These are phyloP conservation scores for Cercophora newfieldiana DNA, from an alignment of 495 filamentous ascomycete species.

Conservation along the genomic window DNA sequence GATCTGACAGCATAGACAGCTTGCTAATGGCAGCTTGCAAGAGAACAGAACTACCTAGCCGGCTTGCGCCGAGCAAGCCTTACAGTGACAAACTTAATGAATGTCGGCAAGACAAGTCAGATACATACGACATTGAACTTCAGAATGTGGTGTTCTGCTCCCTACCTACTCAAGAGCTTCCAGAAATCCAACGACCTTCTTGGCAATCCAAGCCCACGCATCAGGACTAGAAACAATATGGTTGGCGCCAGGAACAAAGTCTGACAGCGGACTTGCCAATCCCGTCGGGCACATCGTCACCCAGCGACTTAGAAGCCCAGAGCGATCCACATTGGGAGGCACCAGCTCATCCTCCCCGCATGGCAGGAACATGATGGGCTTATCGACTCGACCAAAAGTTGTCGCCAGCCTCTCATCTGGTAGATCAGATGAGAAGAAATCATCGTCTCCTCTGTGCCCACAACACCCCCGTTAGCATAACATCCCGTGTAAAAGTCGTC, in stretches of 20 bases:
- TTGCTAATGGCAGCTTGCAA: too few relatives aligned
- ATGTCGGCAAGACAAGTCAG: too few relatives aligned
- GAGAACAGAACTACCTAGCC: too few relatives aligned
- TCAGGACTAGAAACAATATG: constrained; percentile 40
- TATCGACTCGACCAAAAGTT: constrained; percentile 63
- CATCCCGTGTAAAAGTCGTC: neutral
- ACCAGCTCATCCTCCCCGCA: constrained; percentile 74
- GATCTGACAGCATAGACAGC: too few relatives aligned
- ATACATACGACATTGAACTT: too few relatives aligned
- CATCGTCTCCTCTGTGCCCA: constrained; percentile 65
- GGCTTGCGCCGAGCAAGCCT: too few relatives aligned
- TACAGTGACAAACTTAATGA: too few relatives aligned
- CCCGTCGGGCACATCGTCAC: constrained; percentile 34
- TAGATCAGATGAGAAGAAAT: constrained; percentile 85
- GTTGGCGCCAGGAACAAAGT: constrained; percentile 44
- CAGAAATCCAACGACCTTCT: neutral
- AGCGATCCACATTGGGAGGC: constrained; percentile 62
- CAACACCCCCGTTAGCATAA: neutral
- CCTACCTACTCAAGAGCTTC: too few relatives aligned
- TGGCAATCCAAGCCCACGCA: neutral
- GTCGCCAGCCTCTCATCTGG: constrained; percentile 53
- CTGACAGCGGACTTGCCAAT: constrained; percentile 42
- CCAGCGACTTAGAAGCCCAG: constrained; percentile 65
- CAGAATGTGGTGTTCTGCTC: too few relatives aligned
- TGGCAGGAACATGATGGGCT: constrained; percentile 64